These are phyloP conservation scores for Scheffersomyces quercinus DNA, from an alignment of 1,139 yeast genomes.

Conservation along the genomic window DNA sequence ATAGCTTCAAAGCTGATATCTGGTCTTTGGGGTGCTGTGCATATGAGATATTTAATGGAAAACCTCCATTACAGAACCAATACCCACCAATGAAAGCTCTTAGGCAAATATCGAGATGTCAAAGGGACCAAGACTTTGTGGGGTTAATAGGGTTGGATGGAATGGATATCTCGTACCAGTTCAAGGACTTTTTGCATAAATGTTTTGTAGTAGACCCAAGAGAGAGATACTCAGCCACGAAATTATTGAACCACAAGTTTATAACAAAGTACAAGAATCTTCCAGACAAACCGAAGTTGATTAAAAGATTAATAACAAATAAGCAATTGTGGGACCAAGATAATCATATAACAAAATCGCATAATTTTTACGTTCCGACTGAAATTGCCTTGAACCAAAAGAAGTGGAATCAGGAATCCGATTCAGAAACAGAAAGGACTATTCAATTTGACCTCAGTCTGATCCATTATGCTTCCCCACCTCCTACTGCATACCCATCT, in stretches of 20 bases:
- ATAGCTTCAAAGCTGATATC: slow-evolving; percentile 85
- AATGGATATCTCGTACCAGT: slow-evolving; percentile 22
- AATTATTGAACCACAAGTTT: slow-evolving; percentile 62
- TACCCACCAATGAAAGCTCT: slow-evolving; percentile 82
- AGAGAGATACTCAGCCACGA: slow-evolving; percentile 57
- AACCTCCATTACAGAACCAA: slow-evolving; percentile 73
- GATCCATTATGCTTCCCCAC: slow-evolving; percentile 16
- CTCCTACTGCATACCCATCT: slow-evolving; percentile 4
- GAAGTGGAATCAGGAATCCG: slow-evolving; percentile 29
- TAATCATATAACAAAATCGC: slow-evolving; percentile 32
- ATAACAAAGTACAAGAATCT: slow-evolving; percentile 29
- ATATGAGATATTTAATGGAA: slow-evolving; percentile 78
- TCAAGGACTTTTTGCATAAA: slow-evolving; percentile 59
- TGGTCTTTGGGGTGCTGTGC: slow-evolving; percentile 97
- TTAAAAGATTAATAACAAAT: slow-evolving; percentile 37
- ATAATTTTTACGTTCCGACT: slow-evolving; percentile 43
- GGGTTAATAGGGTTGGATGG: slow-evolving; percentile 30
- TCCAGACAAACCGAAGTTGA: slow-evolving; percentile 14
- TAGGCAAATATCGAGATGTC: slow-evolving; percentile 44
- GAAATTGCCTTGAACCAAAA: slow-evolving; percentile 36
- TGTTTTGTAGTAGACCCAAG: slow-evolving; percentile 68
- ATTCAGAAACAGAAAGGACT: slow-evolving; percentile 11
- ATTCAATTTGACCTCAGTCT: slow-evolving; percentile 42
- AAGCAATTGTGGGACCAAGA: slow-evolving; percentile 47
- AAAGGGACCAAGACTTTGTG: slow-evolving; percentile 32